Evolutionary conservation across 768 basidiomycete species (phyloP).

Genomic region (Mrakia blollopis): DNA sequence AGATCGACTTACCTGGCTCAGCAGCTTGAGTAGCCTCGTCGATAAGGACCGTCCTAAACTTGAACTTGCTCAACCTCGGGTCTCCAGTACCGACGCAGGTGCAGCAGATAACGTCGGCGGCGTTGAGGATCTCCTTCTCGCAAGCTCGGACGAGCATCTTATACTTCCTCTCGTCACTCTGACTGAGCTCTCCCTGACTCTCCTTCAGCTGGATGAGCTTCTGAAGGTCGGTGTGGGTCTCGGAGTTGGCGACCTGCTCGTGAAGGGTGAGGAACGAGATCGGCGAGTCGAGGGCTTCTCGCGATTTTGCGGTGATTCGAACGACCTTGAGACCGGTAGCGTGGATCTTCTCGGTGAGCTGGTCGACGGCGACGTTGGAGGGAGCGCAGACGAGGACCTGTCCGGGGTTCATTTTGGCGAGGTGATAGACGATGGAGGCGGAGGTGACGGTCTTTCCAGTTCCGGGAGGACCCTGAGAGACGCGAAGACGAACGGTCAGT

Average conservation of each 20-base stretch:
- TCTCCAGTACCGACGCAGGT: slow-evolving; percentile 98
- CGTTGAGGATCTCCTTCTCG: slow-evolving; percentile 92
- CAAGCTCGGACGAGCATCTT: slow-evolving; percentile 90
- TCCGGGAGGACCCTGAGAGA: slow-evolving; percentile 73
- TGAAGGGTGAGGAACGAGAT: slow-evolving; percentile 90
- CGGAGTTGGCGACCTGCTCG: slow-evolving; percentile 94
- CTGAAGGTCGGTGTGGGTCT: slow-evolving; percentile 91
- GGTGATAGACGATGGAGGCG: slow-evolving; percentile 95
- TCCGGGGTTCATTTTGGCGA: slow-evolving; percentile 99
- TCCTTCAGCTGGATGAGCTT: slow-evolving; percentile 97
- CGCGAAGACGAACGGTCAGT: neutral
- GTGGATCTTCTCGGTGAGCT: slow-evolving; percentile 98
- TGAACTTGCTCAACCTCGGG: slow-evolving; percentile 89
- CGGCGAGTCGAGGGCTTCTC: slow-evolving; percentile 95
- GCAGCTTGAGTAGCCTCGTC: slow-evolving; percentile 98
- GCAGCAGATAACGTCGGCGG: slow-evolving; percentile 96
- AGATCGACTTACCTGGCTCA: slow-evolving; percentile 66
- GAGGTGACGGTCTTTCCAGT: slow-evolving; percentile 99
- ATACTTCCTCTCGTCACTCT: slow-evolving; percentile 95
- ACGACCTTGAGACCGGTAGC: slow-evolving; percentile 98
- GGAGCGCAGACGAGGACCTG: slow-evolving; percentile 98
- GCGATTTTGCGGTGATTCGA: slow-evolving; percentile 93
- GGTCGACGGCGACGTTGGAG: slow-evolving; percentile 98
- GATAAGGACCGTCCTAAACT: slow-evolving; percentile 96
- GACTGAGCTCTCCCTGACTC: slow-evolving; percentile 94